Evolutionary conservation across 352 stramenopile genomes (phyloP).

Genomic region (Pythium chondricola): DNA sequence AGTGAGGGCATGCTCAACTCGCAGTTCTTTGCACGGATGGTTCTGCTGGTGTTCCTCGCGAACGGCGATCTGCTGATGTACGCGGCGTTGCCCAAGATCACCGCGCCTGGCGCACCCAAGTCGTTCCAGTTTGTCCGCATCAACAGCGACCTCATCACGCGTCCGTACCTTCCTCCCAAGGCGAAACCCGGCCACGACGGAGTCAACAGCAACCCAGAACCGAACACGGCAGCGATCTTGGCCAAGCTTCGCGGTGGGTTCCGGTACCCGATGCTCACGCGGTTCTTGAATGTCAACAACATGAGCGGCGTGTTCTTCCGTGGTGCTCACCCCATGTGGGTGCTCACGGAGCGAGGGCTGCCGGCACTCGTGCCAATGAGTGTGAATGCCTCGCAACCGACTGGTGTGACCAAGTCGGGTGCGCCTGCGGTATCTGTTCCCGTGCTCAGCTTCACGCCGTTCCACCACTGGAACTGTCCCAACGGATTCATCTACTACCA

Average conservation of each 20-base stretch:
- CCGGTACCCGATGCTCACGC: conserved; percentile 81
- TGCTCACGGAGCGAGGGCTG: conserved; percentile 59
- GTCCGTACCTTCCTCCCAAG: conserved; percentile 61
- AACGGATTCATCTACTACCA: conserved; percentile 89
- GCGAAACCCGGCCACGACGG: conserved; percentile 23
- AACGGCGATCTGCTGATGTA: conserved; percentile 85
- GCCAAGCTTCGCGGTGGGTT: conserved; percentile 73
- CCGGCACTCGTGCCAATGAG: conserved; percentile 74
- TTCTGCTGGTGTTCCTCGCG: conserved; percentile 77
- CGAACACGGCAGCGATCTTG: conserved; percentile 61
- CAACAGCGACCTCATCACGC: conserved; percentile 68
- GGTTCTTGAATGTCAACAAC: conserved; percentile 79
- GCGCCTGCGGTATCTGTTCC: conserved; percentile 49
- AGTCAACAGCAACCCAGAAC: conserved; percentile 26
- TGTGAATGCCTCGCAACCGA: conserved; percentile 29
- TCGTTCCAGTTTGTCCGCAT: conserved; percentile 66
- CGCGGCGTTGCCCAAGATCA: conserved; percentile 41
- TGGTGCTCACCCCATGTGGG: conserved; percentile 79
- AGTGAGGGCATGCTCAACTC: conserved; percentile 67
- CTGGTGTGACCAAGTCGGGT: conserved; percentile 14
- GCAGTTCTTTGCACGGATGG: conserved; percentile 72
- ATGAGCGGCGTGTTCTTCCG: conserved; percentile 84
- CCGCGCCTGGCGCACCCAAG: conserved; percentile 22
- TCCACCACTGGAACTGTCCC: conserved; percentile 86
- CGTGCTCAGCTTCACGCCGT: conserved; percentile 82